Evolutionary conservation across 345 rosid species (phyloP).

Genomic region (Erucastrum elatum): DNA sequence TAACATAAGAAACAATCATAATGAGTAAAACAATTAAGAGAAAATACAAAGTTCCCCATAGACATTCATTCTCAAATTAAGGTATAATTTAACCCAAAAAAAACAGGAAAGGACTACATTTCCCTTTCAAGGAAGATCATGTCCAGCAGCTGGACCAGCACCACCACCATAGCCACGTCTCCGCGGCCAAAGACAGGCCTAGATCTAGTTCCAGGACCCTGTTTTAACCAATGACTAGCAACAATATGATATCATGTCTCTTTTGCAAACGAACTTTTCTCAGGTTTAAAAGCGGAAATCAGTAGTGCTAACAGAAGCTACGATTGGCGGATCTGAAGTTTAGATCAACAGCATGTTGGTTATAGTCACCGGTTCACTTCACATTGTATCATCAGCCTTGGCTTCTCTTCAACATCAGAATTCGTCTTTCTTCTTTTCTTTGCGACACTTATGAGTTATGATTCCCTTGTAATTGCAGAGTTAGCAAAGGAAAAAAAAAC

Average conservation of each 20-base stretch:
- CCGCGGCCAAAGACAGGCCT: slow-evolving; percentile 78
- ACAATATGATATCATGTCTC: slow-evolving; percentile 84
- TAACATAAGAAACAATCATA: slow-evolving; percentile 11
- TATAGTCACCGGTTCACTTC: slow-evolving; percentile 34
- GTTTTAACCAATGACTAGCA: slow-evolving; percentile 64
- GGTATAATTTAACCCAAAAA: slow-evolving; percentile 18
- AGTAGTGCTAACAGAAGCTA: slow-evolving; percentile 65
- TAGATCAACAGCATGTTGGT: slow-evolving; percentile 54
- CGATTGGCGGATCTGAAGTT: slow-evolving; percentile 62
- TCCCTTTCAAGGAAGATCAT: slow-evolving; percentile 49
- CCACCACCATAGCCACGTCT: slow-evolving; percentile 49
- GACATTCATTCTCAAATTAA: neutral
- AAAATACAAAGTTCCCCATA: slow-evolving; percentile 8
- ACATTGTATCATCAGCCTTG: slow-evolving; percentile 31
- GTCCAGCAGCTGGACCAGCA: slow-evolving; percentile 50
- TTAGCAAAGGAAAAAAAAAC: neutral
- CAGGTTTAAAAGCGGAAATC: slow-evolving; percentile 53
- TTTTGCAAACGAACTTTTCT: slow-evolving; percentile 67
- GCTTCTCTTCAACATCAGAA: slow-evolving; percentile 21
- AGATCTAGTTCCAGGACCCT: slow-evolving; percentile 65
- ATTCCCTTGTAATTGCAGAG: neutral
- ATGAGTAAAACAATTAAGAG: neutral
- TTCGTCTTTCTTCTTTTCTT: neutral
- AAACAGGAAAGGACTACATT: neutral
- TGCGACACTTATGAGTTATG: neutral